Conservation (phyloP, 2,329 filamentous ascomycete species). For the Fusarium solani-melongenae region DNA sequence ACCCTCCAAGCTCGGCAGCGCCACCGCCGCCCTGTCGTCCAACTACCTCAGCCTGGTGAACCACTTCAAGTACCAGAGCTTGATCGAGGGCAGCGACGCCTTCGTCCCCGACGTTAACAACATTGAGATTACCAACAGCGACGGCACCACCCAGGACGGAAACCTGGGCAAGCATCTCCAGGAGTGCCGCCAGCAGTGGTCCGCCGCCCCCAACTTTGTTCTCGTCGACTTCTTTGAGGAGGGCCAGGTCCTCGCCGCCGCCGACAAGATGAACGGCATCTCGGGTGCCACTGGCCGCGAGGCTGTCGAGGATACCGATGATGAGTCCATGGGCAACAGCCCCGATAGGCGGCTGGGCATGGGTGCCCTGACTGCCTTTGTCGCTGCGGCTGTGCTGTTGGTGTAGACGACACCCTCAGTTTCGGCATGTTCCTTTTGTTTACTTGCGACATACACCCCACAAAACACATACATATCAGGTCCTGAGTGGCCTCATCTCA, state of each 20-base stretch:
- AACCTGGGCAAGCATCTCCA: slow-evolving; percentile 64
- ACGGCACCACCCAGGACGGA: slow-evolving; percentile 64
- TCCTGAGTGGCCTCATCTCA: slow-evolving; percentile 16
- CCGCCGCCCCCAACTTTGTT: slow-evolving; percentile 75
- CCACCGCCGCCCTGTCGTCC: slow-evolving; percentile 63
- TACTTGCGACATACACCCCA: slow-evolving; percentile 10
- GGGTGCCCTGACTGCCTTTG: slow-evolving; percentile 57
- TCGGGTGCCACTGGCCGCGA: slow-evolving; percentile 51
- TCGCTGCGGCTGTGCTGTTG: slow-evolving; percentile 55
- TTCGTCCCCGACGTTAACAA: slow-evolving; percentile 70
- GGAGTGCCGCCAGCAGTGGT: slow-evolving; percentile 68
- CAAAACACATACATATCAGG: slow-evolving; percentile 17
- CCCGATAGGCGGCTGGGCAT: slow-evolving; percentile 43
- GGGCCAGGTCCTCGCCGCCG: slow-evolving; percentile 75
- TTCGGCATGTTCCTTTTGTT: slow-evolving; percentile 17
- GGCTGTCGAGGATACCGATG: slow-evolving; percentile 18
- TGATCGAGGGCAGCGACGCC: slow-evolving; percentile 60
- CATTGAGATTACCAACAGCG: slow-evolving; percentile 73
- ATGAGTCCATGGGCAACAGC: slow-evolving; percentile 30
- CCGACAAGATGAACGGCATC: slow-evolving; percentile 74
- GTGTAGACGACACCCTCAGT: slow-evolving; percentile 27
- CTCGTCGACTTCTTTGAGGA: slow-evolving; percentile 85
- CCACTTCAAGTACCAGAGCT: slow-evolving; percentile 77
- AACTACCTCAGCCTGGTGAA: slow-evolving; percentile 79
- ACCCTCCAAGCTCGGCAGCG: slow-evolving; percentile 63